These are phyloP conservation scores for Pistacia vera DNA, from an alignment of 345 rosid species.

Conservation along the genomic window DNA sequence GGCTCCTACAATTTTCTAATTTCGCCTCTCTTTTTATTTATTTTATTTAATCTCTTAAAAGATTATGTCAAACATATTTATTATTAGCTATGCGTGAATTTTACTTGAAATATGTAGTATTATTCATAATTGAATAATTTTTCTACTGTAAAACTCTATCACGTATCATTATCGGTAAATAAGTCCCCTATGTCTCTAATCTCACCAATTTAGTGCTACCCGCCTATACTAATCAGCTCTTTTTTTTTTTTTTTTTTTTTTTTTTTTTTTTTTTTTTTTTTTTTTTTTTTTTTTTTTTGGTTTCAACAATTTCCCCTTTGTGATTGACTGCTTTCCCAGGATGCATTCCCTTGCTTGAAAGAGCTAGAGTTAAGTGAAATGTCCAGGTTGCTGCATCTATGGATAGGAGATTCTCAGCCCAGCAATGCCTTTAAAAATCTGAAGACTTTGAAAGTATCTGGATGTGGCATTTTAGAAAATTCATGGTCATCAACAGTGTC, in stretches of 20 bases:
- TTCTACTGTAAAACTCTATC: not conserved
- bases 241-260: too few relatives aligned
- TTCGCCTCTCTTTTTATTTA: too few relatives aligned
- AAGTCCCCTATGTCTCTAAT: not conserved
- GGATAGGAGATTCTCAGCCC: slow-evolving; percentile 3
- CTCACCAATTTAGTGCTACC: not conserved
- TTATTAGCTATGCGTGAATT: too few relatives aligned
- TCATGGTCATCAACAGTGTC: not conserved
- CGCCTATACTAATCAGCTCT: too few relatives aligned
- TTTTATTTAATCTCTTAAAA: too few relatives aligned
- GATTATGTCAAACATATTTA: too few relatives aligned
- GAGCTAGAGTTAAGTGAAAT: not conserved
- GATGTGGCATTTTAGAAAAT: not conserved
- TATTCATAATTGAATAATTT: too few relatives aligned
- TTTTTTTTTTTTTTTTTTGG: too few relatives aligned
- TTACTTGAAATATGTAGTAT: too few relatives aligned
- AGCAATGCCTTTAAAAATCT: not conserved
- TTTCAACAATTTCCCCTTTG: not conserved
- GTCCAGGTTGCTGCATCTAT: not conserved
- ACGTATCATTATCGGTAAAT: not conserved
- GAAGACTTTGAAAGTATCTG: not conserved
- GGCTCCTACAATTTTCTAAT: not conserved
- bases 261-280: too few relatives aligned
- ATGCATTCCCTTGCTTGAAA: not conserved
- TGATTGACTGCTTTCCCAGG: not conserved